Conservation (phyloP, 2,329 filamentous ascomycete species). For the Tolypocladium ophioglossoides region DNA sequence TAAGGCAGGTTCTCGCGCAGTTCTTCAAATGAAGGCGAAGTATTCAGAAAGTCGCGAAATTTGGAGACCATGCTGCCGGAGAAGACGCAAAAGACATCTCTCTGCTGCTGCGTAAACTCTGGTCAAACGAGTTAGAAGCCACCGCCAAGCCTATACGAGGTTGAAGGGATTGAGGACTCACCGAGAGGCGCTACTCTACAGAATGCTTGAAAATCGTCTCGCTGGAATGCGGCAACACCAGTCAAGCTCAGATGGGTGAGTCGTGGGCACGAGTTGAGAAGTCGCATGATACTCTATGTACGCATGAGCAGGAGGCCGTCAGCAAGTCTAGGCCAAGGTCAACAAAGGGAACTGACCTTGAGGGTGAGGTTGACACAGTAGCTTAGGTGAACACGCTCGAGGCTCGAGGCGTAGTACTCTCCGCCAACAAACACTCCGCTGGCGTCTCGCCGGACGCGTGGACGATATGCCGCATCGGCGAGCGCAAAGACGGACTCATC, state of each 20-base stretch:
- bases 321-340: background rate
- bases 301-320: slow-evolving; percentile 7
- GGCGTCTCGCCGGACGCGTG: slow-evolving; percentile 36
- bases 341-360: slow-evolving; percentile 43
- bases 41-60: slow-evolving; percentile 70
- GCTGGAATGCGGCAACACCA: slow-evolving; percentile 81
- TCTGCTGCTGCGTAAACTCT: slow-evolving; percentile 94
- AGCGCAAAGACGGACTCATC: slow-evolving; percentile 80
- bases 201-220: slow-evolving; percentile 72
- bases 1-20: slow-evolving; percentile 23
- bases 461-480: slow-evolving; percentile 55
- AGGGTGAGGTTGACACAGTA: slow-evolving; percentile 84
- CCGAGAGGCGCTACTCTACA: slow-evolving; percentile 75
- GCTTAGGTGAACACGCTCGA: slow-evolving; percentile 92
- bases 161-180: slow-evolving; percentile 21
- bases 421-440: slow-evolving; percentile 35
- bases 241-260: slow-evolving; percentile 92
- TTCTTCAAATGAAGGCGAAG: slow-evolving; percentile 34
- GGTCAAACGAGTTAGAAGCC: background rate
- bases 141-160: background rate
- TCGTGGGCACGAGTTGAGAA: slow-evolving; percentile 84
- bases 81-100: slow-evolving; percentile 95
- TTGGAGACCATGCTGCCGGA: slow-evolving; percentile 73
- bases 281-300: slow-evolving; percentile 69
- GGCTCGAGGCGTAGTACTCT: slow-evolving; percentile 49